These are phyloP conservation scores for Ilex aquifolium DNA, from an alignment of 257 asterid genomes.

Conservation along the genomic window DNA sequence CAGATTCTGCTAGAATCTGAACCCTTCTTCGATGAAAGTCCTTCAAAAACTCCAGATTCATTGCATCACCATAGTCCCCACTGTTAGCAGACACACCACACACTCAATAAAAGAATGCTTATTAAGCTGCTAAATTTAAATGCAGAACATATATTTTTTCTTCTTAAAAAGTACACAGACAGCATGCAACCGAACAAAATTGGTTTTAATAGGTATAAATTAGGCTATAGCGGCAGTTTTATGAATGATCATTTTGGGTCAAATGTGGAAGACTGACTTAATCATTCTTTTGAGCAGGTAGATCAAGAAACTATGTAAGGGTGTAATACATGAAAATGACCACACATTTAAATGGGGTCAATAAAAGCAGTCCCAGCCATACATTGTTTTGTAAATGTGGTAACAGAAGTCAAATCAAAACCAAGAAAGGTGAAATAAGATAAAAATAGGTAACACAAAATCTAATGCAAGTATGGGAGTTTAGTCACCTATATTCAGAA, in stretches of 20 bases:
- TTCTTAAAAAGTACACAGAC: too few relatives aligned
- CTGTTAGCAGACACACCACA: slow-evolving; percentile 25
- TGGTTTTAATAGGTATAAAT: too few relatives aligned
- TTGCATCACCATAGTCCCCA: slow-evolving; percentile 77
- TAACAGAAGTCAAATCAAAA: not conserved
- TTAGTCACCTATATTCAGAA: slow-evolving; percentile 76
- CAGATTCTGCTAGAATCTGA: slow-evolving; percentile 73
- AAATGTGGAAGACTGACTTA: too few relatives aligned
- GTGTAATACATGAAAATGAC: too few relatives aligned
- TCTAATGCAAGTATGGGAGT: slow-evolving; percentile 1
- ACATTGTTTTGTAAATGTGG: too few relatives aligned
- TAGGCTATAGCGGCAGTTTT: too few relatives aligned
- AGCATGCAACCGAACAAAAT: too few relatives aligned
- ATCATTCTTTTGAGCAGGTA: not conserved
- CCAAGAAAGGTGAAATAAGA: slow-evolving; percentile 1
- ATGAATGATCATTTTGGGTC: too few relatives aligned
- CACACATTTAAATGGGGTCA: too few relatives aligned
- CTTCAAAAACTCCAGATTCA: slow-evolving; percentile 63
- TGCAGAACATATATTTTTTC: not conserved
- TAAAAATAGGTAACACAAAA: not conserved
- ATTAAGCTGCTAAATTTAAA: slow-evolving; percentile 1
- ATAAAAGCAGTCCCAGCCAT: too few relatives aligned
- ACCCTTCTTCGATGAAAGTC: slow-evolving; percentile 81
- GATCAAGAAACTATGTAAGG: not conserved
- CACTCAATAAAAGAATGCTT: not conserved